A percentile compares a stretch with the other conserved stretches of the same genome.
Evolutionary conservation across 495 filamentous ascomycete species (phyloP).

Genomic region (Echria macrotheca): DNA sequence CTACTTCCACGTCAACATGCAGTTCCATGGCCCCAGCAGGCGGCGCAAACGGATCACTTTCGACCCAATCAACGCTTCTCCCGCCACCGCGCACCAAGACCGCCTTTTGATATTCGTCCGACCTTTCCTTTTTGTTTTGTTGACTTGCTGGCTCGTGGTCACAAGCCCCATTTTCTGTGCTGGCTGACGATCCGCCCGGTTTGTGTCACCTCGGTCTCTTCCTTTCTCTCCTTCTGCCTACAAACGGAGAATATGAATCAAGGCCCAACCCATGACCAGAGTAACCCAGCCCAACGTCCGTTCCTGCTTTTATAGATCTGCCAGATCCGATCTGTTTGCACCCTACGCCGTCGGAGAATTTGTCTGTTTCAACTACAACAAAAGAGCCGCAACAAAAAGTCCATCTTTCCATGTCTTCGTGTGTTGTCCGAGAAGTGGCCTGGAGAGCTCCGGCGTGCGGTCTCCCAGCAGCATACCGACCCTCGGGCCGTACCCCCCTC

Average conservation of each 20-base stretch:
- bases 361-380: not conserved
- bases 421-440: conserved; percentile 16
- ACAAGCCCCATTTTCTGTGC: conserved; percentile 3
- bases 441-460: conserved; percentile 14
- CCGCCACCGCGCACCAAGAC: conserved; percentile 8
- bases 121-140: conserved; percentile 5
- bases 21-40: not conserved
- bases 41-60: not conserved
- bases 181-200: not conserved
- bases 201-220: not conserved
- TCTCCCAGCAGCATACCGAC: not conserved
- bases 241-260: not conserved
- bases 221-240: not conserved
- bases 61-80: conserved; percentile 5
- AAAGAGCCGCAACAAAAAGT: not conserved
- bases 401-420: not conserved
- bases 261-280: conserved; percentile 5
- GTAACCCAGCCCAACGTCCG: conserved; percentile 2
- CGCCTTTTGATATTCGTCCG: conserved; percentile 3
- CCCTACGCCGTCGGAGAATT: conserved; percentile 8
- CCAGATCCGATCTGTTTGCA: not conserved
- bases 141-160: not conserved
- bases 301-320: not conserved
- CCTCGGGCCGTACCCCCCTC: conserved; percentile 2
- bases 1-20: conserved; percentile 13